phyloP scores from a whole-genome alignment of 2,329 filamentous ascomycete genomes.

The Juglanconis oblonga region DNA sequence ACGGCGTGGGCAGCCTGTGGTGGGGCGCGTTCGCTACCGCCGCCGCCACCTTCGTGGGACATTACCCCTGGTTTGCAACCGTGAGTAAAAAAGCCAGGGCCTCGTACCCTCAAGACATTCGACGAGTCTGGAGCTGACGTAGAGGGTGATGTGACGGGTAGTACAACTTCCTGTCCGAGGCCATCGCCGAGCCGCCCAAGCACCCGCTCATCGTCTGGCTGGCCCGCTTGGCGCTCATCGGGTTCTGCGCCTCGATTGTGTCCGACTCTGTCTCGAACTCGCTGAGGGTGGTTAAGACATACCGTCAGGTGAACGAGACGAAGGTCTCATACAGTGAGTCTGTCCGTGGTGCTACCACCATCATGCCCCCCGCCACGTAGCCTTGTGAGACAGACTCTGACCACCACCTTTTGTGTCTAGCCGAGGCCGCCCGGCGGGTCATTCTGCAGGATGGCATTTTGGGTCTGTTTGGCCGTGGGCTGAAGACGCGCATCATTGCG shows the following conservation, averaged over 20 bases:
- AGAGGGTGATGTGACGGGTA: constrained; percentile 17
- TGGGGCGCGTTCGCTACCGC: constrained; percentile 49
- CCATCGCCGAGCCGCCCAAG: constrained; percentile 37
- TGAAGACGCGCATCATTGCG: constrained; percentile 45
- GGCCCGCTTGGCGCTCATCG: constrained; percentile 40
- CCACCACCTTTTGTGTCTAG: constrained; percentile 22
- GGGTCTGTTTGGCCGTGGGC: constrained; percentile 42
- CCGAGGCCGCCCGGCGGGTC: constrained; percentile 39
- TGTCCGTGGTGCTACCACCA: background rate
- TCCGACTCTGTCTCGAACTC: constrained; percentile 48
- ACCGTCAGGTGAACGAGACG: constrained; percentile 47
- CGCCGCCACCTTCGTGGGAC: constrained; percentile 45
- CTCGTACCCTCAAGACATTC: too few relatives aligned
- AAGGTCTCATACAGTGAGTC: constrained; percentile 42
- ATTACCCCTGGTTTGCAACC: constrained; percentile 50
- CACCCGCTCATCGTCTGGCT: constrained; percentile 40
- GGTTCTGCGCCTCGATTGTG: constrained; percentile 42
- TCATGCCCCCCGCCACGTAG: background rate
- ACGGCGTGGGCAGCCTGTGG: constrained; percentile 45
- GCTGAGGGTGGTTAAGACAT: constrained; percentile 45
- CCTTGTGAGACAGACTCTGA: background rate
- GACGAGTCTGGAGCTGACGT: background rate
- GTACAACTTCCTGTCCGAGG: constrained; percentile 42
- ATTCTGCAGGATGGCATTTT: constrained; percentile 38
- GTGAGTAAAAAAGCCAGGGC: constrained; percentile 24